Percentiles rank a stretch among this genome's conserved stretches.
phyloP scores from a whole-genome alignment of 805 yeast genomes.

The Wickerhamomyces pijperi region DNA sequence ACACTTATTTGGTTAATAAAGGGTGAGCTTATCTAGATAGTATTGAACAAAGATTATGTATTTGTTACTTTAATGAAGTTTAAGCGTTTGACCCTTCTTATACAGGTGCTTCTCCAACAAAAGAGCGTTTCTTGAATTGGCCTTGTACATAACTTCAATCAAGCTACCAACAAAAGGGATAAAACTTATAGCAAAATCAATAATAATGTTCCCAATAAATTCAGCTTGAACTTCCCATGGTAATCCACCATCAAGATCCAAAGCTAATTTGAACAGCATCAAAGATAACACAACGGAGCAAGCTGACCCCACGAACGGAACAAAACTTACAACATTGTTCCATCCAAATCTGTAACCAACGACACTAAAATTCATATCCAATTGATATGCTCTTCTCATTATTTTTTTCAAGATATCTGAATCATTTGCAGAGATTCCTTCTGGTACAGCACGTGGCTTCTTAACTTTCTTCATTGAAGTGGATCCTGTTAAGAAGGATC shows the following conservation, averaged over 20 bases:
- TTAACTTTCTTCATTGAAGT: constrained; percentile 12
- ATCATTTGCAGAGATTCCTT: constrained; percentile 44
- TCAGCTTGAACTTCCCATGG: constrained; percentile 41
- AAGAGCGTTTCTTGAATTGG: constrained; percentile 64
- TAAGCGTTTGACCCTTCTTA: constrained; percentile 9
- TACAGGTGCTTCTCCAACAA: constrained; percentile 48
- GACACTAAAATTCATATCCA: constrained; percentile 55
- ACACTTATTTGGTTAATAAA: too few species aligned
- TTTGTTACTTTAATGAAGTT: too few species aligned
- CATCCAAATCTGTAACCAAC: constrained; percentile 62
- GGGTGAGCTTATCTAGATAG: too few species aligned
- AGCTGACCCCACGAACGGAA: constrained; percentile 61
- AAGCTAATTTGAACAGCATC: constrained; percentile 29
- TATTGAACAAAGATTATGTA: too few species aligned
- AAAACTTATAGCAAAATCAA: constrained; percentile 62
- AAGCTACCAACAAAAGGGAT: constrained; percentile 73
- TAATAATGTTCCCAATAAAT: constrained; percentile 48
- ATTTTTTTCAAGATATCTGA: constrained; percentile 35
- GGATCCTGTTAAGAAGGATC: constrained; percentile 10
- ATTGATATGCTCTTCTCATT: constrained; percentile 48
- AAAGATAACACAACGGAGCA: constrained; percentile 41
- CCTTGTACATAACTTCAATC: constrained; percentile 59
- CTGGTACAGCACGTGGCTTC: constrained; percentile 35
- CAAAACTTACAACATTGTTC: constrained; percentile 52
- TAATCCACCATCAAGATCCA: constrained; percentile 52